A percentile compares a stretch with the other conserved stretches of the same genome.
phyloP scores from a whole-genome alignment of 345 rosid genomes.

The Brassica nigra region DNA sequence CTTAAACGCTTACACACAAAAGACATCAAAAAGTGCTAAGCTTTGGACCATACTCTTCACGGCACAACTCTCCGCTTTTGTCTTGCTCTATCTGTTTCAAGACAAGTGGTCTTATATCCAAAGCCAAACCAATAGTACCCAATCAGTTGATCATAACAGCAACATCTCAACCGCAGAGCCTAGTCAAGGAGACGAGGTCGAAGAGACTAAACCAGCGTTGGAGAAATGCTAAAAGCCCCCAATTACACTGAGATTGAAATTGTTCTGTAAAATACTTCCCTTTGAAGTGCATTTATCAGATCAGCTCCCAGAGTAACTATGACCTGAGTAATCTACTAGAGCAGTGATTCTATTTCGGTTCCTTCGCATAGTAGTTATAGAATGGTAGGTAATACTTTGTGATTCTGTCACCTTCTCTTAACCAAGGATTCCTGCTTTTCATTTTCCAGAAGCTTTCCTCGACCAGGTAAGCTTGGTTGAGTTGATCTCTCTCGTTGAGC shows the following conservation, averaged over 20 bases:
- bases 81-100: constrained; percentile 74
- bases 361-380: background rate
- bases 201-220: constrained; percentile 7
- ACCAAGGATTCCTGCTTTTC: background rate
- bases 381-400: background rate
- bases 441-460: background rate
- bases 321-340: too few relatives aligned
- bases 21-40: constrained; percentile 50
- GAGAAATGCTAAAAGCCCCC: constrained; percentile 25
- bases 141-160: constrained; percentile 38
- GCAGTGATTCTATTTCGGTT: too few relatives aligned
- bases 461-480: background rate
- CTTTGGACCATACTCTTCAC: constrained; percentile 79
- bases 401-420: background rate
- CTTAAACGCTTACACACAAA: constrained; percentile 61
- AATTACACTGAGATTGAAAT: too few relatives aligned
- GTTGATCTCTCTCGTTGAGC: background rate
- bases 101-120: constrained; percentile 67
- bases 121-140: constrained; percentile 22
- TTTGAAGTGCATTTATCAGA: too few relatives aligned
- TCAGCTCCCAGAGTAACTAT: too few relatives aligned
- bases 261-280: too few relatives aligned
- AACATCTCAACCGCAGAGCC: constrained; percentile 36
- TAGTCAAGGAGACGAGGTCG: constrained; percentile 25
- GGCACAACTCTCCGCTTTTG: constrained; percentile 57